These are phyloP conservation scores for Lepiota brunneoincarnata DNA, from an alignment of 768 basidiomycete species.

Conservation along the genomic window DNA sequence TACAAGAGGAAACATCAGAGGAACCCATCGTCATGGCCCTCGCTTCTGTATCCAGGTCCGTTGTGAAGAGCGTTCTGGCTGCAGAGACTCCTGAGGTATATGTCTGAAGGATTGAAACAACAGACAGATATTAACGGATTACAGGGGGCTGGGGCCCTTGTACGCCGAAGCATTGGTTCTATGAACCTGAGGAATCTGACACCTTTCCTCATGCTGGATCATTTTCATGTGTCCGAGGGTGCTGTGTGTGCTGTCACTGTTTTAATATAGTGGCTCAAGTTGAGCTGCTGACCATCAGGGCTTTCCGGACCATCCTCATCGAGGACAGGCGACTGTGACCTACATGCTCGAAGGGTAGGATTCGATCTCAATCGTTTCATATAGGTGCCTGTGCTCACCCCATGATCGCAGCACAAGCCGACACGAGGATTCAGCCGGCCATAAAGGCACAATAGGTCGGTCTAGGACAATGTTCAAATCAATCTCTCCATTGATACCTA, in stretches of 20 bases:
- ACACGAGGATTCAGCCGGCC: conserved; percentile 92
- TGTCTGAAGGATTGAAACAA: not conserved
- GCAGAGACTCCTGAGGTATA: conserved; percentile 69
- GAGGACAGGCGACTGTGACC: conserved; percentile 85
- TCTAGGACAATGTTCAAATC: not conserved
- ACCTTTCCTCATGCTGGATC: conserved; percentile 90
- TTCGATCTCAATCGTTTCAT: not conserved
- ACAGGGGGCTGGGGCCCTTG: conserved; percentile 80
- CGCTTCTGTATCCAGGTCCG: conserved; percentile 54
- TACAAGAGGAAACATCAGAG: not conserved
- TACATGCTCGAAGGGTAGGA: conserved; percentile 83
- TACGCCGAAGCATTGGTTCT: conserved; percentile 85
- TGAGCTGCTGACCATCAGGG: conserved; percentile 41
- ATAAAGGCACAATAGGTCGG: conserved; percentile 65
- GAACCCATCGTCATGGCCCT: conserved; percentile 21
- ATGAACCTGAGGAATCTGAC: conserved; percentile 72
- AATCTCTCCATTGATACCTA: not conserved
- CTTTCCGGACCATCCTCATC: conserved; percentile 92
- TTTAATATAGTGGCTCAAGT: not conserved
- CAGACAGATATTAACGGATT: conserved; percentile 2
- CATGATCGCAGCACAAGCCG: conserved; percentile 47
- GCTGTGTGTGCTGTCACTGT: conserved; percentile 44
- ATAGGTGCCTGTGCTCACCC: not conserved
- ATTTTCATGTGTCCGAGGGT: conserved; percentile 70
- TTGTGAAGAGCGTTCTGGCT: conserved; percentile 75